Evolutionary conservation across 2,329 filamentous ascomycete genomes (phyloP).

Genomic region (Cercospora sp.): DNA sequence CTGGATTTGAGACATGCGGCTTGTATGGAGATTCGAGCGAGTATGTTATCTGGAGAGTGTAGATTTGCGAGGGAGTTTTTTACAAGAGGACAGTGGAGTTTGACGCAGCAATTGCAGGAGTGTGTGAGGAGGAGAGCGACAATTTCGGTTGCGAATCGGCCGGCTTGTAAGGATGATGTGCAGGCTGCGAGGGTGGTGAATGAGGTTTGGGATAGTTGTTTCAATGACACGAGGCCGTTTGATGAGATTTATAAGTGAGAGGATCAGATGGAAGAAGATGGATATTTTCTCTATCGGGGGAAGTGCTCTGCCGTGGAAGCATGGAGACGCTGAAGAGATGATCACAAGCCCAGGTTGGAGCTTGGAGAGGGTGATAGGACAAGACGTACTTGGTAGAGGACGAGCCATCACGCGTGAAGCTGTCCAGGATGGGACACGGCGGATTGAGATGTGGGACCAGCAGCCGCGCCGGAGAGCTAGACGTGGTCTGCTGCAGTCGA

Average conservation of each 20-base stretch:
- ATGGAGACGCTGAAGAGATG: neutral
- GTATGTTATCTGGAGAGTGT: conserved; percentile 90
- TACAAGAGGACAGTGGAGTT: conserved; percentile 77
- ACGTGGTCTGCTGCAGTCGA: neutral
- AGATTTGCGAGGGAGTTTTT: conserved; percentile 85
- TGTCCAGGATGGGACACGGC: neutral
- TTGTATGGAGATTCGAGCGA: conserved; percentile 94
- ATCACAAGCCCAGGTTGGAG: neutral
- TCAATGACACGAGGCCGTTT: conserved; percentile 89
- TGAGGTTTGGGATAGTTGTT: conserved; percentile 98
- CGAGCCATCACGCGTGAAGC: neutral
- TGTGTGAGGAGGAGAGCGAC: conserved; percentile 84
- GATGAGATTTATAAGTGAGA: conserved; percentile 85
- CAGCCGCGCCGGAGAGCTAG: neutral
- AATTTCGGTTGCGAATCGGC: conserved; percentile 73
- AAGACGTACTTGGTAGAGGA: neutral
- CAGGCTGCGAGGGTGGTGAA: conserved; percentile 88
- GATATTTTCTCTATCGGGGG: neutral
- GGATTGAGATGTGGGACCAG: neutral
- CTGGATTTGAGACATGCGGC: conserved; percentile 82
- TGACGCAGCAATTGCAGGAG: conserved; percentile 90
- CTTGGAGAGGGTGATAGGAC: neutral
- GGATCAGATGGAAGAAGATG: neutral
- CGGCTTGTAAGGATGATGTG: conserved; percentile 77
- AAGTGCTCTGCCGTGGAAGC: neutral